Conservation (phyloP, 2,329 filamentous ascomycete species). For the Fusarium albosuccineum region DNA sequence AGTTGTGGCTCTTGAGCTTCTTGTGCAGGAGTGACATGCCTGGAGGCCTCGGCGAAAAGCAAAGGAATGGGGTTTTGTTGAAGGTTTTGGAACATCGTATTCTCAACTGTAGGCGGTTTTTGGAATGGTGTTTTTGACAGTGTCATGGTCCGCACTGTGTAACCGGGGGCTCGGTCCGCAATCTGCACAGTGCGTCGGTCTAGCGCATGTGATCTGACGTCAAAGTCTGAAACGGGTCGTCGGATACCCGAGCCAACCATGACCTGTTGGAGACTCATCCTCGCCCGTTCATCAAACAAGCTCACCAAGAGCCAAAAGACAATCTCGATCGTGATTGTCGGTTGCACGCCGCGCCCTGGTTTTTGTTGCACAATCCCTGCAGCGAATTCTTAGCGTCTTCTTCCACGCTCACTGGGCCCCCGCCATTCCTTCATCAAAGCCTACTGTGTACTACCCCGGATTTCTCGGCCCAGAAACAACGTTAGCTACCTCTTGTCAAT, state of each 20-base stretch:
- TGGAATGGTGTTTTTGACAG: not conserved
- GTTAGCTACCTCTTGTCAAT: constrained; percentile 11
- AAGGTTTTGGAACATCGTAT: constrained; percentile 14
- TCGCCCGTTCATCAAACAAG: not conserved
- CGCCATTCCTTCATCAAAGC: constrained; percentile 15
- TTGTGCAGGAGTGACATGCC: not conserved
- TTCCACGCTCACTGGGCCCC: not conserved
- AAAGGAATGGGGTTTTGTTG: not conserved
- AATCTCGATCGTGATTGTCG: constrained; percentile 36
- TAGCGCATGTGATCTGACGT: constrained; percentile 3
- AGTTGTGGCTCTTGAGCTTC: not conserved
- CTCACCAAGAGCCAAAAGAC: not conserved
- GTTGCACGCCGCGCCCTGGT: constrained; percentile 11
- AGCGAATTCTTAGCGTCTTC: constrained; percentile 10
- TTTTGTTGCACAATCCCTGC: constrained; percentile 35
- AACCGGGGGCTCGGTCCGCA: rapidly evolving
- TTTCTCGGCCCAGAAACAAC: constrained; percentile 26
- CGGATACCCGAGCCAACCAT: constrained; percentile 34
- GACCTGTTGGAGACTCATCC: constrained; percentile 16
- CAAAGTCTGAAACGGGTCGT: constrained; percentile 24
- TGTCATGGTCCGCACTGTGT: constrained; percentile 28
- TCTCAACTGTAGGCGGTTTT: not conserved
- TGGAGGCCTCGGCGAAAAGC: not conserved
- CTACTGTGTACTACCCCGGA: constrained; percentile 27
- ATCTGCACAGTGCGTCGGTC: constrained; percentile 29